A percentile compares a stretch with the other conserved stretches of the same genome.
phyloP scores from a whole-genome alignment of 176 grass and related monocot genomes.

The Elaeis guineensis region DNA sequence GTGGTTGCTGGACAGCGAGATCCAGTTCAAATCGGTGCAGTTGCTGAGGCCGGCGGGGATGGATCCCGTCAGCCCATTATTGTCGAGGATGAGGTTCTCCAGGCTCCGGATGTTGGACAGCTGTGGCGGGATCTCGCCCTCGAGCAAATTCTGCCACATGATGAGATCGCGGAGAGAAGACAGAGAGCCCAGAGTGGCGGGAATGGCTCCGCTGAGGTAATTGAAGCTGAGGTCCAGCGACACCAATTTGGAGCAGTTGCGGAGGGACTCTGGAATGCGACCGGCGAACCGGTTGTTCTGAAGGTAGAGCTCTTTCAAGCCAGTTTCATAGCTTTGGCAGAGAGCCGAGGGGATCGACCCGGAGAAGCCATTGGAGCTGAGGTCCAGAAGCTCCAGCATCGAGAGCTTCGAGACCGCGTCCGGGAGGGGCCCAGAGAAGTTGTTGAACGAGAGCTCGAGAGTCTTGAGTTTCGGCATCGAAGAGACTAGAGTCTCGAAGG shows the following conservation, averaged over 20 bases:
- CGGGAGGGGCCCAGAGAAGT: slow-evolving; percentile 53
- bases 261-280: slow-evolving; percentile 54
- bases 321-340: slow-evolving; percentile 30
- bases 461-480: slow-evolving; percentile 39
- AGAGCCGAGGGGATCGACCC: slow-evolving; percentile 55
- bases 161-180: slow-evolving; percentile 64
- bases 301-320: slow-evolving; percentile 69
- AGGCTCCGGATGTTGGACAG: slow-evolving; percentile 42
- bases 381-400: slow-evolving; percentile 68
- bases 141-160: slow-evolving; percentile 85
- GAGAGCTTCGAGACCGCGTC: slow-evolving; percentile 42
- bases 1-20: slow-evolving; percentile 80
- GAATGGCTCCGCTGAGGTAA: slow-evolving; percentile 57
- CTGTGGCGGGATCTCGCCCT: slow-evolving; percentile 76
- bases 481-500: slow-evolving; percentile 27
- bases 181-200: slow-evolving; percentile 44
- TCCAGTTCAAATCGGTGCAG: slow-evolving; percentile 83
- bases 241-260: slow-evolving; percentile 67
- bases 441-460: slow-evolving; percentile 72
- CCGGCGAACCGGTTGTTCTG: slow-evolving; percentile 88
- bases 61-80: slow-evolving; percentile 63
- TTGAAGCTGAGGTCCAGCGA: slow-evolving; percentile 97
- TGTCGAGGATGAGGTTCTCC: slow-evolving; percentile 91
- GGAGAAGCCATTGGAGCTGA: slow-evolving; percentile 79
- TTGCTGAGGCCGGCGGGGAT: slow-evolving; percentile 55